These are phyloP conservation scores for Auriscalpium vulgare DNA, from an alignment of 768 basidiomycete genomes.

Conservation along the genomic window DNA sequence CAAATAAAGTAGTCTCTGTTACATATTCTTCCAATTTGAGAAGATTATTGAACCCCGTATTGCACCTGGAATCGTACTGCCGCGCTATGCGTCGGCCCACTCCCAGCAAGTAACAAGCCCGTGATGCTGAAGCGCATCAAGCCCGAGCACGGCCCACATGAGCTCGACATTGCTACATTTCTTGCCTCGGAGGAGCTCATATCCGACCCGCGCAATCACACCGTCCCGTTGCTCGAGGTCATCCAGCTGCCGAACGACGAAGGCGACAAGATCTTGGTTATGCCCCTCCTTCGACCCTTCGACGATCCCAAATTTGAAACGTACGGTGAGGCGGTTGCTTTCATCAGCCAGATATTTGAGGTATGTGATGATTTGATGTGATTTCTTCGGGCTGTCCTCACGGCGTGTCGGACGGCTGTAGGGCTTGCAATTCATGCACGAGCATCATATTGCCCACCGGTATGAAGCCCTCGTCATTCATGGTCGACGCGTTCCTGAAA, in stretches of 20 bases:
- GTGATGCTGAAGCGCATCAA: too few species aligned
- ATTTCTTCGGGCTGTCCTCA: slow-evolving; percentile 13
- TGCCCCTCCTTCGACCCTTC: slow-evolving; percentile 16
- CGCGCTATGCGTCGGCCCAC: too few species aligned
- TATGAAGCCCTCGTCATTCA: neutral
- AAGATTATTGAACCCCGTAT: too few species aligned
- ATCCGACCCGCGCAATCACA: slow-evolving; percentile 17
- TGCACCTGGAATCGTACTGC: too few species aligned
- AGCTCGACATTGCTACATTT: neutral
- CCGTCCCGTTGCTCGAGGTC: slow-evolving; percentile 14
- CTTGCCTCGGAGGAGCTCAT: slow-evolving; percentile 6
- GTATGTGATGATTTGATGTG: slow-evolving; percentile 5
- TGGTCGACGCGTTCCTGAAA: too few species aligned
- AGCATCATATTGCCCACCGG: slow-evolving; percentile 15
- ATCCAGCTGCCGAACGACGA: slow-evolving; percentile 5
- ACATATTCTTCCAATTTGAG: too few species aligned
- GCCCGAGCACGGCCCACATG: neutral
- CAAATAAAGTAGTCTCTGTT: too few species aligned
- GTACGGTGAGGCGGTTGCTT: slow-evolving; percentile 19
- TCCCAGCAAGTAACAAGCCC: too few species aligned
- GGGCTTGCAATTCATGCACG: slow-evolving; percentile 19
- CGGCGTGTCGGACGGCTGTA: neutral
- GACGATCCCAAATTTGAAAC: slow-evolving; percentile 18
- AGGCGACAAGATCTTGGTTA: slow-evolving; percentile 11
- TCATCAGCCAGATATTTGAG: slow-evolving; percentile 15